Conservation (phyloP, 1,284 basidiomycete species). For the Amylostereum areolatum region DNA sequence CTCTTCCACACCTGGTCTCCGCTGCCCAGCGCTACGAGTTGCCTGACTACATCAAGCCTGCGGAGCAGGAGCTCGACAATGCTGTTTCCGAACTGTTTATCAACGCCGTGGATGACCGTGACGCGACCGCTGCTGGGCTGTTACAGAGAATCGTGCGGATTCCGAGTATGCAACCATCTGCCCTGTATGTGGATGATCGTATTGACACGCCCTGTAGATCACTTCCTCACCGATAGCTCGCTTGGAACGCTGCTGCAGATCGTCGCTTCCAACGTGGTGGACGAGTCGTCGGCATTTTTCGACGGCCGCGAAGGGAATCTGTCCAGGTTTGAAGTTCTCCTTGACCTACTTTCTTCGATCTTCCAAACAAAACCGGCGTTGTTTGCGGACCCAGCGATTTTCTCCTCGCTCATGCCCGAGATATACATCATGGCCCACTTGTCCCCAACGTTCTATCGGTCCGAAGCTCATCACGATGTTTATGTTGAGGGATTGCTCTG, state of each 20-base stretch:
- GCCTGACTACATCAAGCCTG: constrained; percentile 34
- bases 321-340: constrained; percentile 2
- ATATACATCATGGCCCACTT: constrained; percentile 45
- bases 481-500: constrained; percentile 31
- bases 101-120: constrained; percentile 13
- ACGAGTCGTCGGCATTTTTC: constrained; percentile 6
- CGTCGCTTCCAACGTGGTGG: constrained; percentile 9
- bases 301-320: constrained; percentile 5
- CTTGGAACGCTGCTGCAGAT: constrained; percentile 16
- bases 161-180: constrained; percentile 25
- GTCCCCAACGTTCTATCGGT: constrained; percentile 27
- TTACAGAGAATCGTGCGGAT: constrained; percentile 29
- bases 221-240: constrained; percentile 33
- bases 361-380: constrained; percentile 18
- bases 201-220: constrained; percentile 17
- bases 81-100: constrained; percentile 26
- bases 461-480: constrained; percentile 12
- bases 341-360: constrained; percentile 11
- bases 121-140: constrained; percentile 19
- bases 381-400: constrained; percentile 5
- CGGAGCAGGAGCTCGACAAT: constrained; percentile 36
- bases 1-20: constrained; percentile 31
- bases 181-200: neutral
- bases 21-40: constrained; percentile 30
- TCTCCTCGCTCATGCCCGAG: constrained; percentile 29